These are phyloP conservation scores for Phytopythium delawarense DNA, from an alignment of 352 stramenopile genomes.

Conservation along the genomic window DNA sequence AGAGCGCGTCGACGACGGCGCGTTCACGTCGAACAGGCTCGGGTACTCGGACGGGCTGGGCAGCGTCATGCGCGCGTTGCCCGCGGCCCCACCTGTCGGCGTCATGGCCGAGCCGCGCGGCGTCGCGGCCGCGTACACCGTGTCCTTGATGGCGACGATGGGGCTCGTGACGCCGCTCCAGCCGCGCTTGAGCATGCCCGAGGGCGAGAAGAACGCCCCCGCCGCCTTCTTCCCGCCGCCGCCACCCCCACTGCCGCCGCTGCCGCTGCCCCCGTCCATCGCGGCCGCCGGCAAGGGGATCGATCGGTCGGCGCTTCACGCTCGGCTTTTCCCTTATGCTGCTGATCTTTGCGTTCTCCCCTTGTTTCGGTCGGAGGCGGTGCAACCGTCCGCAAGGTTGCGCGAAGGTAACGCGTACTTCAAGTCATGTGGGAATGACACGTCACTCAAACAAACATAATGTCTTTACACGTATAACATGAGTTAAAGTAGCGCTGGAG, in stretches of 20 bases:
- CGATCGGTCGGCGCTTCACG: constrained; percentile 6
- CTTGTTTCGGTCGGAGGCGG: constrained; percentile 1
- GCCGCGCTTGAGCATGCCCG: constrained; percentile 56
- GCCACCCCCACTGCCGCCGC: not conserved
- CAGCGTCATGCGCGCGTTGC: constrained; percentile 26
- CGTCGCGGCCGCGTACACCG: constrained; percentile 41
- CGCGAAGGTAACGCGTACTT: constrained; percentile 14
- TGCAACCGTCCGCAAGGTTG: constrained; percentile 9
- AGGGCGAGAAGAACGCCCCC: constrained; percentile 41
- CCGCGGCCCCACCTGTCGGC: constrained; percentile 12
- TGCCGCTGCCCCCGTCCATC: constrained; percentile 13
- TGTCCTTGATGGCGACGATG: constrained; percentile 58
- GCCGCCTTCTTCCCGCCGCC: constrained; percentile 31
- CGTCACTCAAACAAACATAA: constrained; percentile 1
- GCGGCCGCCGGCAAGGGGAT: constrained; percentile 11
- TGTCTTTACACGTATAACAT: not conserved
- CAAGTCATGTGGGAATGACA: not conserved
- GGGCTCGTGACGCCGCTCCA: constrained; percentile 64
- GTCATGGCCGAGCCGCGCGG: constrained; percentile 26
- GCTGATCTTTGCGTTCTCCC: constrained; percentile 1
- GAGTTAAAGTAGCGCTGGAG: not conserved
- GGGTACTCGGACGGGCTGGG: constrained; percentile 61
- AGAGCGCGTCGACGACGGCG: constrained; percentile 36
- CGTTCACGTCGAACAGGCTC: constrained; percentile 64
- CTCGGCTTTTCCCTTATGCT: not conserved